Evolutionary conservation across 2,329 filamentous ascomycete species (phyloP).

Genomic region (Calonectria pteridis): DNA sequence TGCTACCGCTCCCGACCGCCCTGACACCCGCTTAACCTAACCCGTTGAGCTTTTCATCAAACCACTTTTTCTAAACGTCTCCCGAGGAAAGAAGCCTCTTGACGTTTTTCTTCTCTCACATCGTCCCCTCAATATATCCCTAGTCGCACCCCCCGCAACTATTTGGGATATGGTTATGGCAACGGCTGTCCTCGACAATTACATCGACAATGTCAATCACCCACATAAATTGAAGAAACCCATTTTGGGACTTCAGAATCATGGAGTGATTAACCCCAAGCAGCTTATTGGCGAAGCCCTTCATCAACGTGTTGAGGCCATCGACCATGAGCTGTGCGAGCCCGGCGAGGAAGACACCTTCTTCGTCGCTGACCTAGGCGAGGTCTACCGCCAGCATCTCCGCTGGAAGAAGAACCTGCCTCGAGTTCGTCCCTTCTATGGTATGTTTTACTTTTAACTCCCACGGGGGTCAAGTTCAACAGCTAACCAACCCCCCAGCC

Average conservation of each 20-base stretch:
- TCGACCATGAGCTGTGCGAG: constrained; percentile 90
- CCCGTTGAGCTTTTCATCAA: constrained; percentile 32
- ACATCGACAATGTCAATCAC: constrained; percentile 64
- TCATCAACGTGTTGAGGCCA: constrained; percentile 83
- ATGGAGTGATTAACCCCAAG: constrained; percentile 69
- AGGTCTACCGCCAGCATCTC: constrained; percentile 98
- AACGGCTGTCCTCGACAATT: constrained; percentile 69
- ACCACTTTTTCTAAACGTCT: constrained; percentile 17
- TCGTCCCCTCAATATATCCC: constrained; percentile 29
- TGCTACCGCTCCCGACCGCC: constrained; percentile 96
- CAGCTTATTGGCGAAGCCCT: constrained; percentile 88
- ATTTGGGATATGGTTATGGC: constrained; percentile 74
- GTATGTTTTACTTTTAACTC: constrained; percentile 62
- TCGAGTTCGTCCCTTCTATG: constrained; percentile 96
- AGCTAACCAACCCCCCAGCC: constrained; percentile 63
- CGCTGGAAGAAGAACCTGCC: constrained; percentile 96
- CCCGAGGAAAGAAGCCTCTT: constrained; percentile 20
- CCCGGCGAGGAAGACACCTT: constrained; percentile 97
- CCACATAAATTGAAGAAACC: constrained; percentile 61
- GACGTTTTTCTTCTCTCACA: constrained; percentile 20
- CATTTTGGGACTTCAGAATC: constrained; percentile 55
- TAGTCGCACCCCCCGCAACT: constrained; percentile 38
- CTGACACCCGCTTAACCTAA: constrained; percentile 71
- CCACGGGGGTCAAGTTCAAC: not conserved
- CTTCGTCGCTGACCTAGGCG: constrained; percentile 97